Evolutionary conservation across 306 rosid species (phyloP).

Genomic region (Pyrus pyrifolia): DNA sequence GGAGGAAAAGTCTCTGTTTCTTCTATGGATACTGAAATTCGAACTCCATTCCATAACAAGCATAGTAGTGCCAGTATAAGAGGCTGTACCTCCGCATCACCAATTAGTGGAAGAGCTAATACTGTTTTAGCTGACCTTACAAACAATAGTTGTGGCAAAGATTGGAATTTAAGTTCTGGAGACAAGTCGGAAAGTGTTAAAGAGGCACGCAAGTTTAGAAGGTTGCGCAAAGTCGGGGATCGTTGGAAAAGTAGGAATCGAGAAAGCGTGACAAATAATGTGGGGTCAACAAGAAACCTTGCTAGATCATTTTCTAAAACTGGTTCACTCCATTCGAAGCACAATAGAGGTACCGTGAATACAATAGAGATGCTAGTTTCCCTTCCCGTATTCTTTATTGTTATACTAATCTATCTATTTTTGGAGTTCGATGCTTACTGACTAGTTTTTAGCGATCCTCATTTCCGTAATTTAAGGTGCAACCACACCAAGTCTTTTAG

Average conservation of each 20-base stretch:
- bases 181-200: conserved; percentile 47
- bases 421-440: background rate
- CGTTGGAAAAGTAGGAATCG: conserved; percentile 25
- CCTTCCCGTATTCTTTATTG: background rate
- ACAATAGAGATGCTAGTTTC: background rate
- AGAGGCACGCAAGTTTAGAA: conserved; percentile 51
- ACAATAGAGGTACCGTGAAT: conserved; percentile 43
- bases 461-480: background rate
- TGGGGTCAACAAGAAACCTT: conserved; percentile 20
- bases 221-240: conserved; percentile 65
- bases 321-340: conserved; percentile 25
- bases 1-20: conserved; percentile 29
- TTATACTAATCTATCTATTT: background rate
- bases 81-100: conserved; percentile 40
- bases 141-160: conserved; percentile 49
- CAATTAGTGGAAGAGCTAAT: conserved; percentile 31
- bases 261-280: conserved; percentile 22
- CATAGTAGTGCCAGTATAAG: conserved; percentile 30
- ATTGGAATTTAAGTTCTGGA: conserved; percentile 46
- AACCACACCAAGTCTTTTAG: background rate
- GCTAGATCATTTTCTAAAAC: conserved; percentile 23
- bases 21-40: conserved; percentile 36
- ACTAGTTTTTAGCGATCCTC: background rate
- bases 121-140: conserved; percentile 29
- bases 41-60: conserved; percentile 40